Evolutionary conservation across 768 basidiomycete genomes (phyloP).

Genomic region (Omphalotus guepiniiformis): DNA sequence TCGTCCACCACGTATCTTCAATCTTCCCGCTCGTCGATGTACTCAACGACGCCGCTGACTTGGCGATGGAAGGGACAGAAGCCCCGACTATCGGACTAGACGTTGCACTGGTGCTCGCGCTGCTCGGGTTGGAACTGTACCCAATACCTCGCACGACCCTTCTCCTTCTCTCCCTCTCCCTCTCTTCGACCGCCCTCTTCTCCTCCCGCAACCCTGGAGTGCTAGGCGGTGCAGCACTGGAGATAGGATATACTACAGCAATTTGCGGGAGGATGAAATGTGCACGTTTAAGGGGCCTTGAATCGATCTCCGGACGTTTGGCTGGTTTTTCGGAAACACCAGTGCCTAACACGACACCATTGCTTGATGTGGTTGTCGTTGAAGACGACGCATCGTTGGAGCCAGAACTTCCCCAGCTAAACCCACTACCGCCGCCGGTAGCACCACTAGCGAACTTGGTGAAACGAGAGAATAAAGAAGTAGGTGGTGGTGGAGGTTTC

Average conservation of each 20-base stretch:
- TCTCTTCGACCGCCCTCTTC: conserved; percentile 73
- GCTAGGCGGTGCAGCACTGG: conserved; percentile 76
- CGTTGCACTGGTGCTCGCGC: conserved; percentile 14
- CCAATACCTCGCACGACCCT: conserved; percentile 54
- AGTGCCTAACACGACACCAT: too few species aligned
- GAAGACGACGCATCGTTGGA: background rate
- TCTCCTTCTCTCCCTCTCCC: conserved; percentile 63
- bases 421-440: background rate
- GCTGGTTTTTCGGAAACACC: too few species aligned
- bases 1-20: conserved; percentile 73
- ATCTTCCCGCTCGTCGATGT: conserved; percentile 20
- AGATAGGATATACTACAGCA: conserved; percentile 88
- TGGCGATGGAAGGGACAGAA: background rate
- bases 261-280: conserved; percentile 89
- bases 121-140: conserved; percentile 25
- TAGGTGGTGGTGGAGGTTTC: conserved; percentile 62
- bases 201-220: conserved; percentile 77
- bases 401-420: conserved; percentile 1
- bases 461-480: conserved; percentile 68
- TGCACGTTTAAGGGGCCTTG: too few species aligned
- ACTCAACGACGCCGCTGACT: too few species aligned
- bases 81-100: conserved; percentile 2
- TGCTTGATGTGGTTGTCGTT: conserved; percentile 5
- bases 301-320: too few species aligned
- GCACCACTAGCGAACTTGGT: conserved; percentile 45